Evolutionary conservation across 805 yeast genomes (phyloP).

Genomic region (Saccharomycopsis babjevae): DNA sequence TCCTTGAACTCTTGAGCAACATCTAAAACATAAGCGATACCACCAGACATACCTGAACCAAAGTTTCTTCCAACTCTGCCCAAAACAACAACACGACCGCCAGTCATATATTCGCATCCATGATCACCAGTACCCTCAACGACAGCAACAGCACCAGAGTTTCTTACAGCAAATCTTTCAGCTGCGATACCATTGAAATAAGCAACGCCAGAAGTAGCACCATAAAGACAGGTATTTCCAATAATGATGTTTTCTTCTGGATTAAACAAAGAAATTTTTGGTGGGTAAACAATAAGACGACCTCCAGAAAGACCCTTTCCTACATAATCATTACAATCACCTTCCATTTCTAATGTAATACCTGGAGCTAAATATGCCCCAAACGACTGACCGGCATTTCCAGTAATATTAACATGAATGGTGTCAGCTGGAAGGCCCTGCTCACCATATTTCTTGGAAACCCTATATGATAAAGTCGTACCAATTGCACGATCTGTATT

Average conservation of each 20-base stretch:
- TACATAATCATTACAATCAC: constrained; percentile 96
- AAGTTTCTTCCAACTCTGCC: constrained; percentile 88
- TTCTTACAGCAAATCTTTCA: constrained; percentile 95
- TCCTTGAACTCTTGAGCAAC: constrained; percentile 81
- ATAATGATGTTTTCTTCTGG: constrained; percentile 94
- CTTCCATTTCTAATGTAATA: constrained; percentile 87
- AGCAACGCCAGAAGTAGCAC: constrained; percentile 93
- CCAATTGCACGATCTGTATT: constrained; percentile 97
- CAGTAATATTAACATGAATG: constrained; percentile 80
- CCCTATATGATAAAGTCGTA: constrained; percentile 86
- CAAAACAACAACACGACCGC: constrained; percentile 92
- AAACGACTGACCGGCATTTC: constrained; percentile 97
- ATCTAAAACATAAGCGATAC: constrained; percentile 93
- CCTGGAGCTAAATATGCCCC: constrained; percentile 98
- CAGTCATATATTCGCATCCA: constrained; percentile 99
- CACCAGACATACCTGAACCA: constrained; percentile 97
- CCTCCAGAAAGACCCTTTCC: constrained; percentile 98
- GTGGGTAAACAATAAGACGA: constrained; percentile 84
- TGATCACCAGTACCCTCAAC: constrained; percentile 97
- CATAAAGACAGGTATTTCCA: constrained; percentile 96
- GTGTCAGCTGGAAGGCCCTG: constrained; percentile 92
- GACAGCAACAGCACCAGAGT: constrained; percentile 96
- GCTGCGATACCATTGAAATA: constrained; percentile 96
- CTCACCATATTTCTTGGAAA: constrained; percentile 89
- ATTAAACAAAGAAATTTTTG: constrained; percentile 69